Base-by-base conservation (phyloP, 2,329 filamentous ascomycete species). In the Verticillium klebahnii region DNA sequence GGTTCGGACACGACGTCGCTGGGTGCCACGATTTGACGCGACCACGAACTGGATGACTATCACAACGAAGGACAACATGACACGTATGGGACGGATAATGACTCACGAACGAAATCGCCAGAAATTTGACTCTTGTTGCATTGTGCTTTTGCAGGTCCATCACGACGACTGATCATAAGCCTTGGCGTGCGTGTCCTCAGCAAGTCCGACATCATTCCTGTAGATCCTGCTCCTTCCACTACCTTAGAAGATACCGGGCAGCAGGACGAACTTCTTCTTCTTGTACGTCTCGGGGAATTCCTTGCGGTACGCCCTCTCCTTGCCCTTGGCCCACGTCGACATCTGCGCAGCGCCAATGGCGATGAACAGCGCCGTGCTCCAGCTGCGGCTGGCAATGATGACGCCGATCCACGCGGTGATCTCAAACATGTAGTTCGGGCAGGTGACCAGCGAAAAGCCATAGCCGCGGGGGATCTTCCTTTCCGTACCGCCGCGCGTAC, bases 341-440 rank as follows among this genome's bases (percentile, higher is more conserved):
- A 99, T 98, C 77, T 93, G 92, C 29, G 78, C 82, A 17, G 82
- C 84, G 37, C 92, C 92, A 59, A 92, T 82, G 29, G 82, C 73
- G 64, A 91, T 87, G 76, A 98, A 98, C 23, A 96, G 68, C 17
- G 87, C 80, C 0, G 95, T 91, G 58, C 88, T 85, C 80, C 90
- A 89, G 77, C 89, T 93, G 70, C 91, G 89, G 69, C 88, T 93
- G 60, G 94, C 85, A 54, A 96, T 73, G 68, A 90, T 89, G 61
- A 98, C 82, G 31, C 93, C 93, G 34, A 91, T 69, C 95, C 95
- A 99, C 0, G 93, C 87, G 40, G 96, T 75, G 7, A 91, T 83
- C 78, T 99, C 95, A 69, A 96, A 98, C 80, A 96, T 86, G 81
- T 99, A 99, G 80, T 99, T 99, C 52, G 95, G 95, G 79, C 93